Percentiles rank a stretch among this genome's conserved stretches.
Conservation (phyloP, 257 asterid species). For the Petunia axillaris region DNA sequence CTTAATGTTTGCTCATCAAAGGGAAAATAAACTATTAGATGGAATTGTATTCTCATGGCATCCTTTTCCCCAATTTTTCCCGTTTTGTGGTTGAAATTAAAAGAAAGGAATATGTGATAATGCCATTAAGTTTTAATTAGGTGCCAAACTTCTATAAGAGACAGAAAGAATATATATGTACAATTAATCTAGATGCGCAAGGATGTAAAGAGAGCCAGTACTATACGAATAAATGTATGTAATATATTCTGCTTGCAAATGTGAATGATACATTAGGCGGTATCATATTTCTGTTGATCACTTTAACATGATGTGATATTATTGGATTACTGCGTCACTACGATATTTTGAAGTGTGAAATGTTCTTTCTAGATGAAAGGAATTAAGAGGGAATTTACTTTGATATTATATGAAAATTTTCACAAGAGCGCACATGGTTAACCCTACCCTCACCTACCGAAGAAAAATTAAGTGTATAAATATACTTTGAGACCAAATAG, state of each 20-base stretch:
- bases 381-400: background rate
- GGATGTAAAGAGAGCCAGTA: background rate
- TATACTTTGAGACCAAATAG: background rate
- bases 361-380: background rate
- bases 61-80: background rate
- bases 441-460: background rate
- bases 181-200: background rate
- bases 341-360: background rate
- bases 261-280: no score
- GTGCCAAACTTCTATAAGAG: background rate
- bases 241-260: no score
- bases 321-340: no score
- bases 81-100: background rate
- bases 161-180: background rate
- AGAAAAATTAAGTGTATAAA: no score
- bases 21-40: background rate
- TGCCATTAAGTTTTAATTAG: background rate
- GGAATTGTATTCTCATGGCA: conserved; percentile 7
- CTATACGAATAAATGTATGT: no score
- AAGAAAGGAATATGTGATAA: background rate
- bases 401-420: background rate
- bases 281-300: no score
- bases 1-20: background rate
- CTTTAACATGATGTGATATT: no score
- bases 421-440: conserved; percentile 2